These are phyloP conservation scores for Lactarius deliciosus DNA, from an alignment of 768 basidiomycete species.

Conservation along the genomic window DNA sequence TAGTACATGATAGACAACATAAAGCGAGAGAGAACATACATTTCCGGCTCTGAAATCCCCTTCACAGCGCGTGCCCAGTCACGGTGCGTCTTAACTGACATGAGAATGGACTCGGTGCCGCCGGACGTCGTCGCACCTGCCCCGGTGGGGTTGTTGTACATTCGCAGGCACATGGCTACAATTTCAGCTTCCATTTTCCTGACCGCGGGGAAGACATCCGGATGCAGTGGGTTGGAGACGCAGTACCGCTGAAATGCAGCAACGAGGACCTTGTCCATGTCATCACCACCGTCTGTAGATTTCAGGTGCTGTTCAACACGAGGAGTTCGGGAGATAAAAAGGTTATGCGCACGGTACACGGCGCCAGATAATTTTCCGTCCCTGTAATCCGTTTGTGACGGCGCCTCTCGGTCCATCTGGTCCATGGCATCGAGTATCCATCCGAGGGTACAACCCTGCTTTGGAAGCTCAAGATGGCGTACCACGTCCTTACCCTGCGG, in stretches of 20 bases:
- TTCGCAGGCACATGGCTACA: slow-evolving; percentile 79
- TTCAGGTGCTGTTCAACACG: background rate
- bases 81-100: slow-evolving; percentile 92
- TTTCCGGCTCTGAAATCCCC: slow-evolving; percentile 89
- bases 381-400: slow-evolving; percentile 52
- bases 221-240: slow-evolving; percentile 88
- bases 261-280: slow-evolving; percentile 73
- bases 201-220: slow-evolving; percentile 88
- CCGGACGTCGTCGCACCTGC: slow-evolving; percentile 94
- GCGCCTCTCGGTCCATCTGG: slow-evolving; percentile 66
- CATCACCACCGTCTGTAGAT: slow-evolving; percentile 73
- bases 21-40: slow-evolving; percentile 49
- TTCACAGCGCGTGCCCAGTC: slow-evolving; percentile 88
- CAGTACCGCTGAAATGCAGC: slow-evolving; percentile 80
- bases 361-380: slow-evolving; percentile 80
- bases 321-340: slow-evolving; percentile 1
- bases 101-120: slow-evolving; percentile 94
- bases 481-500: slow-evolving; percentile 61
- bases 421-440: slow-evolving; percentile 82
- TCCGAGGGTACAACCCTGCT: slow-evolving; percentile 59
- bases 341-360: slow-evolving; percentile 67
- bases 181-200: slow-evolving; percentile 98
- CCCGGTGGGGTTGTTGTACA: slow-evolving; percentile 83
- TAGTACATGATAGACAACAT: slow-evolving; percentile 4
- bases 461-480: slow-evolving; percentile 66